Percentiles rank a stretch among this genome's conserved stretches.
Conservation (phyloP, 495 filamentous ascomycete species). For the Aspergillus panamensis region DNA sequence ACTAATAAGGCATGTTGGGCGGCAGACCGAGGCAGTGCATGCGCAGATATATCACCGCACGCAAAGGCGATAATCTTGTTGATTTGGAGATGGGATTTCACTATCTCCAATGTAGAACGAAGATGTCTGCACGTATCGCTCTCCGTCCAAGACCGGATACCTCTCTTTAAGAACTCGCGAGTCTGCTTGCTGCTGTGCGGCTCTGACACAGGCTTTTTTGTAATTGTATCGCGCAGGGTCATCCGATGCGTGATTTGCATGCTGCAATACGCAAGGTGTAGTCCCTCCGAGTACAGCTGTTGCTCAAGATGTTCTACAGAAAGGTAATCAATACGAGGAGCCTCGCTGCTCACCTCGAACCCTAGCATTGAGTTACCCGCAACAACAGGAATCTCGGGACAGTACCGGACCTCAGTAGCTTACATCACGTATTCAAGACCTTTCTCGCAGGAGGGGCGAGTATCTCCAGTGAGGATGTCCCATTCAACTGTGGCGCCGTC, state of each 20-base stretch:
- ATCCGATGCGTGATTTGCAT: slow-evolving; percentile 1
- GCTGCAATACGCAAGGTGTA: background rate
- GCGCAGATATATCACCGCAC: slow-evolving; percentile 2
- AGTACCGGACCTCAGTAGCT: background rate
- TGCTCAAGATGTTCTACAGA: slow-evolving; percentile 1
- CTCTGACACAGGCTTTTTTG: background rate
- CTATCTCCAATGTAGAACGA: background rate
- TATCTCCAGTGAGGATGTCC: slow-evolving; percentile 3
- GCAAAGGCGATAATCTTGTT: slow-evolving; percentile 9
- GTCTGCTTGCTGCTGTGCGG: background rate
- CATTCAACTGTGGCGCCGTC: slow-evolving; percentile 2
- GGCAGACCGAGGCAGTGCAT: background rate
- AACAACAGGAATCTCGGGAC: background rate
- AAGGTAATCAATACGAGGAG: background rate
- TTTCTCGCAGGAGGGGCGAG: background rate
- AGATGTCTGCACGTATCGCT: background rate
- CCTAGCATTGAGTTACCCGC: background rate
- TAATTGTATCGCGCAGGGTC: background rate
- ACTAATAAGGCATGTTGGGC: slow-evolving; percentile 10
- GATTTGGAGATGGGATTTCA: background rate
- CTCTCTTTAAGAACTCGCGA: background rate
- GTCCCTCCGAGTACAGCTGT: background rate
- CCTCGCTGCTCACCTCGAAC: background rate
- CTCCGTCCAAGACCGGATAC: background rate
- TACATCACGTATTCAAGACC: background rate